Percentiles rank a stretch among this genome's conserved stretches.
Evolutionary conservation across 352 stramenopile genomes (phyloP).

Genomic region (Phytophthora hybrid): DNA sequence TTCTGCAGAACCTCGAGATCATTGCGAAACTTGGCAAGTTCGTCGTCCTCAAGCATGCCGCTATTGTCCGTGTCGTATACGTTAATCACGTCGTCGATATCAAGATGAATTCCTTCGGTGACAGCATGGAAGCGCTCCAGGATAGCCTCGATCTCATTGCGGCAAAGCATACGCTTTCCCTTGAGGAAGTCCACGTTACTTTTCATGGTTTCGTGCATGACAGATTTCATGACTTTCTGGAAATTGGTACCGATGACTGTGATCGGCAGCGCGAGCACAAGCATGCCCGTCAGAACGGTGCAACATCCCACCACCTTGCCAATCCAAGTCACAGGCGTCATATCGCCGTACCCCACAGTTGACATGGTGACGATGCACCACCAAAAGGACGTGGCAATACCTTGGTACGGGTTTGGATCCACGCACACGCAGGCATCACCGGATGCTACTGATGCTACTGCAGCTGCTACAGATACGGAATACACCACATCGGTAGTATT

Average conservation of each 20-base stretch:
- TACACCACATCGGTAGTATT: constrained; percentile 22
- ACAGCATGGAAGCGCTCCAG: constrained; percentile 77
- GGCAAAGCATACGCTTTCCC: constrained; percentile 74
- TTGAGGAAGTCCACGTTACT: constrained; percentile 81
- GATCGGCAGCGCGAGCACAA: constrained; percentile 90
- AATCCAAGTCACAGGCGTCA: constrained; percentile 75
- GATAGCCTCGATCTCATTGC: constrained; percentile 80
- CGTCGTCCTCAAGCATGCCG: constrained; percentile 79
- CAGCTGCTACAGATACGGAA: constrained; percentile 39
- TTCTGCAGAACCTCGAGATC: constrained; percentile 82
- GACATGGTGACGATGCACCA: constrained; percentile 94
- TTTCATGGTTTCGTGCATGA: constrained; percentile 83
- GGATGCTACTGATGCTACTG: constrained; percentile 25
- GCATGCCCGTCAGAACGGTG: constrained; percentile 83
- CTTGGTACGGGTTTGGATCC: constrained; percentile 85
- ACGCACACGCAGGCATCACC: constrained; percentile 55
- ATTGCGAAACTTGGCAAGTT: constrained; percentile 72
- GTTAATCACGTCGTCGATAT: constrained; percentile 82
- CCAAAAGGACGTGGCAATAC: constrained; percentile 86
- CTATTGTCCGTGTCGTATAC: constrained; percentile 86
- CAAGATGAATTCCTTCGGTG: constrained; percentile 74
- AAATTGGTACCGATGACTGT: constrained; percentile 92
- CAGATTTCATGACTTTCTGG: constrained; percentile 86
- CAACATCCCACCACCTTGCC: constrained; percentile 80
- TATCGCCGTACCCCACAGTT: constrained; percentile 91